These are phyloP conservation scores for Scheffersomyces spartinae DNA, from an alignment of 805 yeast species.

Conservation along the genomic window DNA sequence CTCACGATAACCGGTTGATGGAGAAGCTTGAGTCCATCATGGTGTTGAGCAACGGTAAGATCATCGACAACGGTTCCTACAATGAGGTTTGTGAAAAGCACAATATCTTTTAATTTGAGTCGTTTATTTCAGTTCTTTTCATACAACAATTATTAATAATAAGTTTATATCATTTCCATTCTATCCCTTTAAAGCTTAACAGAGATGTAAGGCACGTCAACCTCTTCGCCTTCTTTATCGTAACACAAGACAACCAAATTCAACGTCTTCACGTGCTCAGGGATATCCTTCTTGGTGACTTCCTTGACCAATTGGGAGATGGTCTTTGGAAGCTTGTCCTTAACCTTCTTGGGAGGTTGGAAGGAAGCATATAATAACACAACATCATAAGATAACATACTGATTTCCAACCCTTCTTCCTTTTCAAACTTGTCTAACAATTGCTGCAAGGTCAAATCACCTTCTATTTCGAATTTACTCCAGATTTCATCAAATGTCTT, in stretches of 20 bases:
- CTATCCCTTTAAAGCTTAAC: slow-evolving; percentile 24
- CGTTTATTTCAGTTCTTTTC: too few species aligned
- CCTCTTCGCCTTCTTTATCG: slow-evolving; percentile 88
- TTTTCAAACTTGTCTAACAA: slow-evolving; percentile 65
- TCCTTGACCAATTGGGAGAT: slow-evolving; percentile 68
- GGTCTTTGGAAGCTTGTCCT: slow-evolving; percentile 59
- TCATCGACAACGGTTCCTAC: too few species aligned
- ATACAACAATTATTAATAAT: too few species aligned
- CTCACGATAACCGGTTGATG: too few species aligned
- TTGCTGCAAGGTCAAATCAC: slow-evolving; percentile 65
- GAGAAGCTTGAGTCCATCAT: too few species aligned
- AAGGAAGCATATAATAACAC: slow-evolving; percentile 86
- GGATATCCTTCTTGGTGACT: slow-evolving; percentile 78
- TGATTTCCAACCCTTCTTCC: slow-evolving; percentile 74
- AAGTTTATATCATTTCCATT: too few species aligned
- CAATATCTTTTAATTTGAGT: too few species aligned
- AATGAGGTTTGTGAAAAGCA: too few species aligned
- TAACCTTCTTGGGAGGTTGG: slow-evolving; percentile 82
- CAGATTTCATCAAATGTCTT: slow-evolving; percentile 81
- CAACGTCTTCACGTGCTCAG: slow-evolving; percentile 61
- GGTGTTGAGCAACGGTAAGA: too few species aligned
- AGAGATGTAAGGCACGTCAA: slow-evolving; percentile 82
- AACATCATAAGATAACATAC: slow-evolving; percentile 89
- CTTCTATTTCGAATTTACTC: slow-evolving; percentile 83
- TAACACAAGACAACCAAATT: slow-evolving; percentile 89